Conservation (phyloP, 78 protist genomes). For the Pigoraptor vietnamica region DNA sequence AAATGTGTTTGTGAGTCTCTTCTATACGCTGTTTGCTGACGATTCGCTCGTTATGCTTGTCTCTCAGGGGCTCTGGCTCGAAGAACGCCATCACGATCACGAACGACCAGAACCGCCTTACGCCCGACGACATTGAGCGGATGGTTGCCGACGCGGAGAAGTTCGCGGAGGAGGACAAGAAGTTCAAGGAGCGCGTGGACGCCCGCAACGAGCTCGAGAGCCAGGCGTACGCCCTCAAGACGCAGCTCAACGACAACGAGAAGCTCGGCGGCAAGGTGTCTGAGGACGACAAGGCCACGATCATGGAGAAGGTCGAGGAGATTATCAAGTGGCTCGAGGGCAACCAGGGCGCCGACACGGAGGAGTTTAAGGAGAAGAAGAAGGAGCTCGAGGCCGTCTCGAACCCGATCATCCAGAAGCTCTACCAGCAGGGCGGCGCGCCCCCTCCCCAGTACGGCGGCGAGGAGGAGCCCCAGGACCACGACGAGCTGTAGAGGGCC, state of each 20-base stretch:
- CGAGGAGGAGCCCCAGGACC: slow-evolving; percentile 72
- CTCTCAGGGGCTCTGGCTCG: slow-evolving; percentile 69
- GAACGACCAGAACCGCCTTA: slow-evolving; percentile 88
- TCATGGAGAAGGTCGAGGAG: slow-evolving; percentile 77
- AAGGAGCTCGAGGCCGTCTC: slow-evolving; percentile 78
- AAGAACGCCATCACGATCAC: slow-evolving; percentile 84
- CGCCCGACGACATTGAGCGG: slow-evolving; percentile 83
- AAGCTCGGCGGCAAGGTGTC: slow-evolving; percentile 85
- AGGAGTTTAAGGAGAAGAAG: slow-evolving; percentile 89
- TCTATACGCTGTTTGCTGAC: not conserved
- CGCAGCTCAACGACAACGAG: slow-evolving; percentile 61
- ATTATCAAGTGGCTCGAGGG: slow-evolving; percentile 89
- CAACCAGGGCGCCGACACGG: slow-evolving; percentile 74
- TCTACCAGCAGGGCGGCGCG: slow-evolving; percentile 67
- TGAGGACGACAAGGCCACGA: slow-evolving; percentile 83
- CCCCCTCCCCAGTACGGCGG: slow-evolving; percentile 44
- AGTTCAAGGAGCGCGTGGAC: slow-evolving; percentile 66
- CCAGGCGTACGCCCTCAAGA: slow-evolving; percentile 65
- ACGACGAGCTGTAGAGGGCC: slow-evolving; percentile 89
- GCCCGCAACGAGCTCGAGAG: slow-evolving; percentile 75
- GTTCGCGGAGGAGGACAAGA: slow-evolving; percentile 83
- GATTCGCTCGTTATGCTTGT: not conserved
- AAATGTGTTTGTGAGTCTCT: not conserved
- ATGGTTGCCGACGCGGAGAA: slow-evolving; percentile 90
- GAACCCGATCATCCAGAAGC: slow-evolving; percentile 93